Conservation (phyloP, 805 yeast species). For the Maudiozyma turicensis region DNA sequence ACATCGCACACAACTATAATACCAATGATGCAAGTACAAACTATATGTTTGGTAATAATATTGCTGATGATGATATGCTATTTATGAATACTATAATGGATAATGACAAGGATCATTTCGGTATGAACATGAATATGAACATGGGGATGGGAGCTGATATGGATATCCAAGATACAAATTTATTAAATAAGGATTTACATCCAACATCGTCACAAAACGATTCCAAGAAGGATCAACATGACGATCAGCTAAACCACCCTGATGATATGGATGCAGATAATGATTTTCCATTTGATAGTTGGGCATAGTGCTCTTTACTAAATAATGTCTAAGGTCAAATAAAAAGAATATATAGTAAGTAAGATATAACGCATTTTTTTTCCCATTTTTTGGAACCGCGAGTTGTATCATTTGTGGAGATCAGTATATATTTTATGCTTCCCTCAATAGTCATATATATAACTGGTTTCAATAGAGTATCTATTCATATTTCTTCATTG, state of each 20-base stretch:
- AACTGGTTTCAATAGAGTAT: no score
- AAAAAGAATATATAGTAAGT: no score
- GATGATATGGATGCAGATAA: background rate
- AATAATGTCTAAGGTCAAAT: no score
- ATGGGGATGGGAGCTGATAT: conserved; percentile 1
- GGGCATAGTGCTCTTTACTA: background rate
- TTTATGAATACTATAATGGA: conserved; percentile 5
- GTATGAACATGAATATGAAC: conserved; percentile 1
- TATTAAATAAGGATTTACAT: background rate
- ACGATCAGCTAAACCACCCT: background rate
- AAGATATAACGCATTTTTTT: no score
- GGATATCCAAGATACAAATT: background rate
- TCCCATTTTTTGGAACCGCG: no score
- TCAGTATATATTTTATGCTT: no score
- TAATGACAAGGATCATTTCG: conserved; percentile 3
- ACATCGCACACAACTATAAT: background rate
- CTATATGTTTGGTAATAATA: conserved; percentile 1
- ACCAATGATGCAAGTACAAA: background rate
- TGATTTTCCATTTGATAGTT: background rate
- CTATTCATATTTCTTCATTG: no score
- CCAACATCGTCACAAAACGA: background rate
- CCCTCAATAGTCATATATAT: no score
- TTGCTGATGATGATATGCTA: conserved; percentile 5
- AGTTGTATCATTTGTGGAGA: no score
- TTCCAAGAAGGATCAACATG: background rate